Evolutionary conservation across 164 flowering plant species (phyloP), one percentile per base, ranked within the genome.

Genomic region (Liquidambar formosana): DNA sequence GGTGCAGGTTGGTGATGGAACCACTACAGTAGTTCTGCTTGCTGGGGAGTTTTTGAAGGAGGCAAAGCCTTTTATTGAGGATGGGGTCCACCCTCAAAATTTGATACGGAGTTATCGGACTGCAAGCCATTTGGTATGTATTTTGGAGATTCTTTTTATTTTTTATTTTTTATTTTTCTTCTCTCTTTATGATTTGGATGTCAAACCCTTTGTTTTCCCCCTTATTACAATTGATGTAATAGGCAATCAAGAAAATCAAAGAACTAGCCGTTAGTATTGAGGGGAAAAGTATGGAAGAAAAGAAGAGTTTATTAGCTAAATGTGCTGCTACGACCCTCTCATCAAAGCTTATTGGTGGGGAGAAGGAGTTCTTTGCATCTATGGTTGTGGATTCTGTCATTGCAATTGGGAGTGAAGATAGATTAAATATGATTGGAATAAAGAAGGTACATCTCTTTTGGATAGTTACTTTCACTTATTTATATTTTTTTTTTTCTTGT

Each of bases 351-450:
- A 93, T 93, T 81, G 96, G 97, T 75, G 98, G 99, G 38, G 98
- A 96, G 67, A 96, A 96, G 83, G 97, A 93, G 65, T 96, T 93
- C 72, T 93, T 96, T 87, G 95, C 97, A 64, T 67, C 88, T 15
- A 96, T 93, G 93, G 98, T 93, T 74, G 98, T 93, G n/a, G 97
- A 93, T 78, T 85, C 98, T 77, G 98, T 96, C 45, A 76, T 89
- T 75, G 89, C 97, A 10, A 90, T 96, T 76, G 97, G 98, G 27
- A 57, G 51, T 76, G 98, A 86, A 15, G 99, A 96, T 64, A 84
- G 99, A 71, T 76, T 96, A 41, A 96, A 86, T 74, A 75, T 93
- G 90, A 96, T 96, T 77, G 98, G 98, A 47, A 88, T 93, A 28
- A 96, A 96, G 81, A 96, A 96, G 97, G 99, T 93, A 73, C 11